Evolutionary conservation across 192 early-diverging fungal species (phyloP).

Genomic region (Entomortierella beljakovae): DNA sequence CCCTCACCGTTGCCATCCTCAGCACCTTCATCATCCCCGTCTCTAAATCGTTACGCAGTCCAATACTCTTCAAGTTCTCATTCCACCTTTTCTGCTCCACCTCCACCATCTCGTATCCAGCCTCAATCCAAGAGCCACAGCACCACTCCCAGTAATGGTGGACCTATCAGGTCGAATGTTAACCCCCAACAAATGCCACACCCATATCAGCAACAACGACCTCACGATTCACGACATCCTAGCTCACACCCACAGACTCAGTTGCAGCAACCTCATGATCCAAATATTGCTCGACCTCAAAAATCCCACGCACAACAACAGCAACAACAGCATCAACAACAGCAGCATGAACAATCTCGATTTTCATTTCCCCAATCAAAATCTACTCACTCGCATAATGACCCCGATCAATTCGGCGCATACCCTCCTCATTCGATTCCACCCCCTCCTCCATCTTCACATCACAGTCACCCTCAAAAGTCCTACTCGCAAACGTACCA

Average conservation of each 20-base stretch:
- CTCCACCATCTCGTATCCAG: slow-evolving; percentile 1
- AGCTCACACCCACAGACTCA: slow-evolving; percentile 7
- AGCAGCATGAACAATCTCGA: not conserved
- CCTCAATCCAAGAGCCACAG: not conserved
- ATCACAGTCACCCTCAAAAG: not conserved
- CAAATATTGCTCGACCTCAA: slow-evolving; percentile 5
- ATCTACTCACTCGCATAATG: not conserved
- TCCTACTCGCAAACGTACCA: not conserved
- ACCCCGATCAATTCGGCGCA: not conserved
- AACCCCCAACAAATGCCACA: not conserved
- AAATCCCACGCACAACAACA: slow-evolving; percentile 3
- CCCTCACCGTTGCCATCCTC: not conserved
- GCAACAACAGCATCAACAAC: not conserved
- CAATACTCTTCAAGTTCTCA: not conserved
- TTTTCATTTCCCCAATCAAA: not conserved
- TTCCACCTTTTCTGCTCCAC: slow-evolving; percentile 29
- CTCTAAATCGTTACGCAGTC: not conserved
- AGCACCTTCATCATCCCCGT: not conserved
- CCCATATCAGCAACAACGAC: slow-evolving; percentile 2
- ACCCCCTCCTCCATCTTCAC: slow-evolving; percentile 1
- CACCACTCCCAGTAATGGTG: not conserved
- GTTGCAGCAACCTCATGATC: slow-evolving; percentile 8
- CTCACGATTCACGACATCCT: not conserved
- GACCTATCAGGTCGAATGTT: slow-evolving; percentile 11
- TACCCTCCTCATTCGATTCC: not conserved